phyloP scores from a whole-genome alignment of 192 early-diverging fungal genomes.

The Linnemannia exigua region DNA sequence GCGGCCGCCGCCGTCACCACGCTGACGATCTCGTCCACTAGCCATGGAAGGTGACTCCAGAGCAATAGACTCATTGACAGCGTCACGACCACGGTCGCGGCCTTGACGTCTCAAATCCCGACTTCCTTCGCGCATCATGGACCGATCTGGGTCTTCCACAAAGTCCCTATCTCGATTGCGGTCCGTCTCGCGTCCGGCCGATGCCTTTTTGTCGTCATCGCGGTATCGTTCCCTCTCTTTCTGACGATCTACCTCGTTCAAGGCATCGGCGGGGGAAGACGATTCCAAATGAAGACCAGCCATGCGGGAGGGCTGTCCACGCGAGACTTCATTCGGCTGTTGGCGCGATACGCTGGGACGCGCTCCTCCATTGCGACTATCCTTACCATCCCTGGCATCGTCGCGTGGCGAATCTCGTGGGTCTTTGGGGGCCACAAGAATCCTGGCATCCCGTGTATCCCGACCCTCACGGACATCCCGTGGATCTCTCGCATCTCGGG shows the following conservation, averaged over 20 bases:
- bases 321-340: neutral
- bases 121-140: neutral
- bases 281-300: neutral
- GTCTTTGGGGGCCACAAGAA: constrained; percentile 12
- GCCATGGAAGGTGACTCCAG: neutral
- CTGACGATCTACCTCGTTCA: neutral
- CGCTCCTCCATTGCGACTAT: neutral
- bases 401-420: neutral
- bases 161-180: neutral
- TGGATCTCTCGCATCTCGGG: constrained; percentile 1
- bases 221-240: constrained; percentile 7
- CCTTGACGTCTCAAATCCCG: constrained; percentile 8
- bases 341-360: neutral
- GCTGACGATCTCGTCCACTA: constrained; percentile 21
- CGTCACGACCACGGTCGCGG: constrained; percentile 16
- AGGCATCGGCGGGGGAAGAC: neutral
- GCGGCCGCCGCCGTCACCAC: constrained; percentile 1
- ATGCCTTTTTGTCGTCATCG: constrained; percentile 10
- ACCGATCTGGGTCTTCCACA: neutral
- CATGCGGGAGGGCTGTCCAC: neutral
- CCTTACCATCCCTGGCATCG: constrained; percentile 17
- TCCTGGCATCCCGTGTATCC: constrained; percentile 11
- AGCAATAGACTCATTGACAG: neutral
- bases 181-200: neutral
- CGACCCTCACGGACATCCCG: constrained; percentile 18